Evolutionary conservation across 768 basidiomycete genomes (phyloP).

Genomic region (Piloderma croceum): DNA sequence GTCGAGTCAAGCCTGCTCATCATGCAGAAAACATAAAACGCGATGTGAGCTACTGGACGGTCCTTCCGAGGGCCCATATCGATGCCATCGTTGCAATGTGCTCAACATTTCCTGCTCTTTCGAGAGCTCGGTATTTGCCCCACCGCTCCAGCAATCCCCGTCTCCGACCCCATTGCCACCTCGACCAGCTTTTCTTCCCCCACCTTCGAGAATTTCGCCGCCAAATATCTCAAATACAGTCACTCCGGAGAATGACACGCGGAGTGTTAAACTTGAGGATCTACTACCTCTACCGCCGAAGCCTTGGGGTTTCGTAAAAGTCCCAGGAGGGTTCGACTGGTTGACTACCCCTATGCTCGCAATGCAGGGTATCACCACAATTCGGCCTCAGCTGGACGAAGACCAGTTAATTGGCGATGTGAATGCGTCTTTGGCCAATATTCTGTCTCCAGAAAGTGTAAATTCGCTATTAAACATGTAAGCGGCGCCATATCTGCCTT

Average conservation of each 20-base stretch:
- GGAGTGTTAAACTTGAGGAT: constrained; percentile 9
- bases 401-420: constrained; percentile 29
- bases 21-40: constrained; percentile 44
- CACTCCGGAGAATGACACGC: neutral
- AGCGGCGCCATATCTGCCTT: constrained; percentile 6
- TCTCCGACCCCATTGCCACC: constrained; percentile 1
- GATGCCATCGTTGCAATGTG: constrained; percentile 49
- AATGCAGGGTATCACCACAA: too few relatives aligned
- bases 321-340: constrained; percentile 37
- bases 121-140: constrained; percentile 27
- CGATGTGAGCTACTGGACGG: constrained; percentile 46
- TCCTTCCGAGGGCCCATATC: constrained; percentile 22
- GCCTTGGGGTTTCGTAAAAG: constrained; percentile 35
- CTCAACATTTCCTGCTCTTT: constrained; percentile 42
- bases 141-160: constrained; percentile 13
- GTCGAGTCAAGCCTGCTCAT: constrained; percentile 39
- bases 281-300: constrained; percentile 28
- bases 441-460: constrained; percentile 31
- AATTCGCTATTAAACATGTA: constrained; percentile 36
- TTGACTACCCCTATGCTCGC: constrained; percentile 41
- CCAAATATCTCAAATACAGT: neutral
- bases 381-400: too few relatives aligned
- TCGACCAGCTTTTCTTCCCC: neutral
- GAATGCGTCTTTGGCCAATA: constrained; percentile 23
- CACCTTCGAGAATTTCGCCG: neutral